Conservation (phyloP, 2,329 filamentous ascomycete genomes). For the Neodidymelliopsis sp. region DNA sequence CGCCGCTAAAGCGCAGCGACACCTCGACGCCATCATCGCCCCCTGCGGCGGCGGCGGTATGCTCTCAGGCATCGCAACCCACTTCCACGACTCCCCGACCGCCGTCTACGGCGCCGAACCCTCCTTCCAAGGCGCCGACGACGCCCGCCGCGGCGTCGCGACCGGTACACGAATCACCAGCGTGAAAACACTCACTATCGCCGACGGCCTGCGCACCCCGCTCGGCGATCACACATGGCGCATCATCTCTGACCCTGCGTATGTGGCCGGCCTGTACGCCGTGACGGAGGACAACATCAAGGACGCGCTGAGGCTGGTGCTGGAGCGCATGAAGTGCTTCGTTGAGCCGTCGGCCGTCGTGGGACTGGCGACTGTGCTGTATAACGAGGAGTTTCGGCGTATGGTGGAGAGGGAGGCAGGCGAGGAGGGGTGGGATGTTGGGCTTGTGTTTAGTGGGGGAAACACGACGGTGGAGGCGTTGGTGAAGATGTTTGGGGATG, state of each 20-base stretch:
- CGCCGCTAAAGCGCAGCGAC: slow-evolving; percentile 18
- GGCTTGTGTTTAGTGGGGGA: slow-evolving; percentile 68
- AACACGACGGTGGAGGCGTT: slow-evolving; percentile 71
- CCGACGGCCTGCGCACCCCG: slow-evolving; percentile 86
- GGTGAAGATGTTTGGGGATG: slow-evolving; percentile 59
- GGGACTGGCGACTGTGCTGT: slow-evolving; percentile 81
- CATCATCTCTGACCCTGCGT: slow-evolving; percentile 74
- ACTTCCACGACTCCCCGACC: slow-evolving; percentile 73
- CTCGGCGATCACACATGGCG: slow-evolving; percentile 79
- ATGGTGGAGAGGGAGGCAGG: slow-evolving; percentile 76
- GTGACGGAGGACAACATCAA: slow-evolving; percentile 86
- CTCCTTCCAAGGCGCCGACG: slow-evolving; percentile 81
- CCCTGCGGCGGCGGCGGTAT: slow-evolving; percentile 90
- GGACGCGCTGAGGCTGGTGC: slow-evolving; percentile 75
- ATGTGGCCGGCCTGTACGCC: slow-evolving; percentile 74
- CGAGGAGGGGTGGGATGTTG: slow-evolving; percentile 75
- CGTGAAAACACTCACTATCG: slow-evolving; percentile 82
- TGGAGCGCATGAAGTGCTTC: slow-evolving; percentile 89
- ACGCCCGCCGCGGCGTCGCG: slow-evolving; percentile 75
- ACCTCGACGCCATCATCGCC: slow-evolving; percentile 68
- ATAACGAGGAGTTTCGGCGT: slow-evolving; percentile 77
- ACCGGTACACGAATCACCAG: slow-evolving; percentile 68
- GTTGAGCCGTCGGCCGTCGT: slow-evolving; percentile 90
- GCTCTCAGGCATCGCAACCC: slow-evolving; percentile 82
- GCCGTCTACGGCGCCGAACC: slow-evolving; percentile 89